These are phyloP conservation scores for Zygoascus bituminiphila DNA, from an alignment of 805 yeast genomes.

Conservation along the genomic window DNA sequence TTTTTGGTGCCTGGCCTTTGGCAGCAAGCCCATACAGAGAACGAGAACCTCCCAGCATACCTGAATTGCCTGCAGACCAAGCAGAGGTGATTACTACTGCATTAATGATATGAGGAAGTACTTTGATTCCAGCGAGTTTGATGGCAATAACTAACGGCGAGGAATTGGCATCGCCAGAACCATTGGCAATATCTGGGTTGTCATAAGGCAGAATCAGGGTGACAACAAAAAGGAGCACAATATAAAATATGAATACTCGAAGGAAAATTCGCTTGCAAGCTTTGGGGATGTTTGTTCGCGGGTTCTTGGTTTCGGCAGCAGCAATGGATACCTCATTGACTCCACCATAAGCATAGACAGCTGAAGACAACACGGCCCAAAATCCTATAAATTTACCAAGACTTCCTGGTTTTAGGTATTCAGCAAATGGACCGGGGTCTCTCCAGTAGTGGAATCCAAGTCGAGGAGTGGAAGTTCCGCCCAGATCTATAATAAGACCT, in stretches of 20 bases:
- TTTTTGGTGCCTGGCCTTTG: constrained; percentile 64
- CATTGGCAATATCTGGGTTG: constrained; percentile 37
- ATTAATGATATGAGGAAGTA: constrained; percentile 66
- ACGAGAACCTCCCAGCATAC: constrained; percentile 69
- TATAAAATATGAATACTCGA: constrained; percentile 58
- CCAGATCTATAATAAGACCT: constrained; percentile 53
- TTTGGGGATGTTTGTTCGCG: constrained; percentile 59
- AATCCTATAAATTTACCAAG: constrained; percentile 50
- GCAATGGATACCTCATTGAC: constrained; percentile 68
- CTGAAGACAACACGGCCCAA: constrained; percentile 52
- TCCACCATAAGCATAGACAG: constrained; percentile 65
- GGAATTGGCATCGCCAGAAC: constrained; percentile 49
- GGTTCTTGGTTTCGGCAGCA: constrained; percentile 65
- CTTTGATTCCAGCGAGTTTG: constrained; percentile 52
- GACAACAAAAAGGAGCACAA: constrained; percentile 50
- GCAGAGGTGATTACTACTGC: constrained; percentile 71
- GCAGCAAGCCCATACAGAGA: constrained; percentile 63
- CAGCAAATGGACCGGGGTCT: constrained; percentile 39
- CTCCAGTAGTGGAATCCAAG: constrained; percentile 64
- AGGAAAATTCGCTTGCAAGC: constrained; percentile 64
- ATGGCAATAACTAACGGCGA: constrained; percentile 84
- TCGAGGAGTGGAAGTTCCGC: constrained; percentile 66
- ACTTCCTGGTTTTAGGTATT: constrained; percentile 34
- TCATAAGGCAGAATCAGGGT: constrained; percentile 61
- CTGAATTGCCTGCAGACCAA: constrained; percentile 75